Percentiles rank a stretch among this genome's conserved stretches.
Conservation (phyloP, 441 rosid species). For the Gossypium aridum region DNA sequence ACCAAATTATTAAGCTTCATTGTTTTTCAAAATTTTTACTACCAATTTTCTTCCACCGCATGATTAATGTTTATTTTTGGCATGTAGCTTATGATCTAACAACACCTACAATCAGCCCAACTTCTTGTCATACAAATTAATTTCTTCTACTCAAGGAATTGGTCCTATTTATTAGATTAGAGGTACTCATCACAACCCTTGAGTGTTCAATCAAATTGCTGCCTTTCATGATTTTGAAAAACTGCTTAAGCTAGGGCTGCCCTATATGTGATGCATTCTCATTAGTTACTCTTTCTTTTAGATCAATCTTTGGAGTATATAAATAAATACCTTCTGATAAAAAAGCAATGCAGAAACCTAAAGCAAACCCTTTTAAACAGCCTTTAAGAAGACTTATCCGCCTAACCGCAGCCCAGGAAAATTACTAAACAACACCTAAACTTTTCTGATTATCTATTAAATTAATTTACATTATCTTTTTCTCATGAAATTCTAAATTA, state of each 20-base stretch:
- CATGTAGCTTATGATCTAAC: not conserved
- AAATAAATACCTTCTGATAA: too few relatives aligned
- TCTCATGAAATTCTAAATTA: not conserved
- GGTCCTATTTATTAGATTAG: not conserved
- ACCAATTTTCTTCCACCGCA: not conserved
- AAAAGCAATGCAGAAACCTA: too few relatives aligned
- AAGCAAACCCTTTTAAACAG: too few relatives aligned
- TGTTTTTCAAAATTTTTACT: not conserved
- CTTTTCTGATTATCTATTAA: too few relatives aligned
- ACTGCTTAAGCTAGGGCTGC: too few relatives aligned
- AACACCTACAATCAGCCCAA: not conserved
- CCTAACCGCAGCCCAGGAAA: too few relatives aligned
- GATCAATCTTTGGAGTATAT: too few relatives aligned
- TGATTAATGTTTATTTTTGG: not conserved
- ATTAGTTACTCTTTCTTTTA: too few relatives aligned
- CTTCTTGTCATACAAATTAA: not conserved
- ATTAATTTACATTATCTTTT: not conserved
- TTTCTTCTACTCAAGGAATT: not conserved
- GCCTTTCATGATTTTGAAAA: too few relatives aligned
- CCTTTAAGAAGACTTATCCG: too few relatives aligned
- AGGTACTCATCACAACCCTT: not conserved
- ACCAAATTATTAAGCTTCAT: not conserved
- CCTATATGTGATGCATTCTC: too few relatives aligned
- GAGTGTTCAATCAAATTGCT: not conserved
- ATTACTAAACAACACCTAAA: too few relatives aligned